phyloP scores from a whole-genome alignment of 2,329 filamentous ascomycete genomes.

The Tolypocladium amazonense region DNA sequence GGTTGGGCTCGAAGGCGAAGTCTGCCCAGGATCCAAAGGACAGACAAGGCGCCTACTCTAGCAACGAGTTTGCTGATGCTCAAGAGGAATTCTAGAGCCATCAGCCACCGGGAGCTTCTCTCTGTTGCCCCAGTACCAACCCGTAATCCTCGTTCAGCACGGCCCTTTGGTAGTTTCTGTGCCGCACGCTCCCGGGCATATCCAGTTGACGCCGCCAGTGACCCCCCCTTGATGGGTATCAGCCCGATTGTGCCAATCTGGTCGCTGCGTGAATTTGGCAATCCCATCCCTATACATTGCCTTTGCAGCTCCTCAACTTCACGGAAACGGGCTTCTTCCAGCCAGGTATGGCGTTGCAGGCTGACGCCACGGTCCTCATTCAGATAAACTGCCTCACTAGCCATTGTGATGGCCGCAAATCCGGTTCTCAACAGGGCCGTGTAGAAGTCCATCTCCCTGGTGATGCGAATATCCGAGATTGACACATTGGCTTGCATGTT shows the following conservation, averaged over 20 bases:
- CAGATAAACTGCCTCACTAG: slow-evolving; percentile 89
- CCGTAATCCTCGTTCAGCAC: slow-evolving; percentile 32
- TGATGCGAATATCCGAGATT: slow-evolving; percentile 68
- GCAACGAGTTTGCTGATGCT: slow-evolving; percentile 48
- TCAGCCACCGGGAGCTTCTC: slow-evolving; percentile 66
- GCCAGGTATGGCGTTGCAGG: slow-evolving; percentile 71
- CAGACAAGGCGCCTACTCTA: slow-evolving; percentile 18
- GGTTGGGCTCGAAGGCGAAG: slow-evolving; percentile 27
- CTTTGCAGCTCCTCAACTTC: slow-evolving; percentile 57
- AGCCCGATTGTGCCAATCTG: slow-evolving; percentile 43
- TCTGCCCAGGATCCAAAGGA: slow-evolving; percentile 46
- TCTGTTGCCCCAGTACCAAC: slow-evolving; percentile 72
- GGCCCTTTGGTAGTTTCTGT: slow-evolving; percentile 41
- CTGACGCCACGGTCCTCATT: slow-evolving; percentile 76
- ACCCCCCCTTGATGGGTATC: slow-evolving; percentile 40
- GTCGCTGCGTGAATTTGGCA: slow-evolving; percentile 38
- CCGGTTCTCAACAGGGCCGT: slow-evolving; percentile 78
- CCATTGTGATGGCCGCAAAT: slow-evolving; percentile 81
- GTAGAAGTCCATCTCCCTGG: slow-evolving; percentile 90
- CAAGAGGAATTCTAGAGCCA: slow-evolving; percentile 64
- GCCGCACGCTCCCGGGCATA: slow-evolving; percentile 63
- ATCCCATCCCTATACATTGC: slow-evolving; percentile 36
- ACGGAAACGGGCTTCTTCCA: slow-evolving; percentile 75
- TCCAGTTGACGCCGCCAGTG: slow-evolving; percentile 37
- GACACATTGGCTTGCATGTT: slow-evolving; percentile 92